Evolutionary conservation across 345 rosid genomes (phyloP), one percentile per base, ranked within the genome.

Genomic region (Rhodamnia rubescens): DNA sequence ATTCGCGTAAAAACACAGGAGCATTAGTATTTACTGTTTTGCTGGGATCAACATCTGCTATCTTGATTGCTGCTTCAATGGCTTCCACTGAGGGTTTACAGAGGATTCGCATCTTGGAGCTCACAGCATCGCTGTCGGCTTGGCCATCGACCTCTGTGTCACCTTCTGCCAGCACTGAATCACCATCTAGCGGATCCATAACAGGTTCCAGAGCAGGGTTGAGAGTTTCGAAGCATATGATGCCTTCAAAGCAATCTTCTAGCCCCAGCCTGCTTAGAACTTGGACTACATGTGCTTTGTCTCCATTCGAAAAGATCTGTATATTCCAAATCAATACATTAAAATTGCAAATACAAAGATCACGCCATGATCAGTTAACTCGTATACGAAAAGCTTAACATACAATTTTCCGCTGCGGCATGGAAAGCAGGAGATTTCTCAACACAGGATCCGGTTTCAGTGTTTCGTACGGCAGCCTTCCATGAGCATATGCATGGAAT

Each of bases 341-440:
- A 13, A 74, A 27, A 26, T 64, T 12, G 22, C 29, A 59, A 75
- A 53, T 50, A 18, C 36, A 40, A 69, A 5, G 80, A 18, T 36
- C 47, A 24, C 15, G 32, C 42, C 42, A 58, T 18, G 42, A 54
- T 49, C 51, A 7, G 27, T 53, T 52, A 7, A 11, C 49, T 16
- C 24, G 50, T 64, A 5, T 29, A 54, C 11, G 26, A 27, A 36
- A 36, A n/a, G 53, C 26, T n/a, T 12, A 56, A 85, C 95, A 11
- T 93, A 95, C 98, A 27, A 95, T 92, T 93, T 95, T 97, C 82
- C 92, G 92, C 85, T 92, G 96, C 32, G 95, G 98, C 93, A 93
- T 91, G 84, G 99, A 93, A 84, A 94, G 93, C 2, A 97, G 94
- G 78, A 97, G 95, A 89, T 93, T 94, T 85, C 98, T 94, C 11